Base-by-base conservation (phyloP, 2,329 filamentous ascomycete species). In the Xylariaceae sp. region DNA sequence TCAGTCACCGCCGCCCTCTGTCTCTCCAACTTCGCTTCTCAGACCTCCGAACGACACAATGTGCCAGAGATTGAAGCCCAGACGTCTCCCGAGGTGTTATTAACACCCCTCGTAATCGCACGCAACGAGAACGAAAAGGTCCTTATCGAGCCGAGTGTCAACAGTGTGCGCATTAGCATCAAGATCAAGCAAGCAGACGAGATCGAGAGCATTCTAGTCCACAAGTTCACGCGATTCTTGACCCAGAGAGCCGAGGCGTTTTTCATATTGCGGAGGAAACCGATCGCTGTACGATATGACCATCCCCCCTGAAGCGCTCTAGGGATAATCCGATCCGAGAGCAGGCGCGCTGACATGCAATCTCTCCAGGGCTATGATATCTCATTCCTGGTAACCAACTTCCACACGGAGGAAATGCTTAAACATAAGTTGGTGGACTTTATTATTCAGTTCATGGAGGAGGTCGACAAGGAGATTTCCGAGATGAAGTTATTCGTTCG, bases 401-500 rank as follows among this genome's bases (percentile, higher is more conserved):
- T 94, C 80, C 94, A 99, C 71, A 97, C 94, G 3, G 94, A 97
- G 76, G 90, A 95, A 74, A 96, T 99, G 92, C 76, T 97, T 73
- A 97, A 97, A 81, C 93, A 99, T 75, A 97, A 99, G 80, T 82
- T 99, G 68, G 95, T 99, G 39, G 94, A 99, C 75, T 99, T 99
- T 72, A 96, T 99, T 68, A 97, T 99, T 66, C 88, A 97, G 72
- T 99, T 99, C 72, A 97, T 99, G 93, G 93, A 99, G 76, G 94
- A 99, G 75, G 95, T 99, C 3, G 95, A 99, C 76, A 99, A 99
- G 82, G 94, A 99, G 76, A 99, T 99, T 62, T 97, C 94, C 2
- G 95, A 99, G 78, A 97, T 99, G 94, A 99, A 99, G 83, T 88
- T 99, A 70, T 99, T 99, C 76, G 93, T 97, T 83, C 68, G 90